Evolutionary conservation across 768 basidiomycete genomes (phyloP).

Genomic region (Tephrocybe sp.): DNA sequence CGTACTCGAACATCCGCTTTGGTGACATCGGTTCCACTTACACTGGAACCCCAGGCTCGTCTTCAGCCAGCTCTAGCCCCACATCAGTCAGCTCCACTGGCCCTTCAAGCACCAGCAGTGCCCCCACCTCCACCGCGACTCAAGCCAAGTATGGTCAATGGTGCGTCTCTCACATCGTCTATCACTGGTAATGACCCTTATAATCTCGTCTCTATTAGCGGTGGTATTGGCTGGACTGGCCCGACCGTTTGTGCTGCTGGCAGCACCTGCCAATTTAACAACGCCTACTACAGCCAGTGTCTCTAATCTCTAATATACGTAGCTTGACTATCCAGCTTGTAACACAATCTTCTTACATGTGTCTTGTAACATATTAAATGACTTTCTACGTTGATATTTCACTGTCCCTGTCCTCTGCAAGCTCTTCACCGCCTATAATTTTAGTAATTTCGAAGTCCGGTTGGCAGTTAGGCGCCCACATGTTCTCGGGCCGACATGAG

Average conservation of each 20-base stretch:
- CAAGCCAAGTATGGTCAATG: constrained; percentile 37
- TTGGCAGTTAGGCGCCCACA: background rate
- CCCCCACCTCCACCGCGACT: constrained; percentile 25
- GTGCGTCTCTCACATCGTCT: constrained; percentile 18
- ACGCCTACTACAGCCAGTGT: constrained; percentile 33
- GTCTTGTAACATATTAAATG: background rate
- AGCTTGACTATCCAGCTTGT: no score
- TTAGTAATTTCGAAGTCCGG: no score
- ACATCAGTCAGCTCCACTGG: constrained; percentile 1
- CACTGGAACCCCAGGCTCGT: constrained; percentile 5
- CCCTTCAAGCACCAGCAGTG: constrained; percentile 22
- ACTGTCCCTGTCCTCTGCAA: no score
- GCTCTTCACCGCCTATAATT: no score
- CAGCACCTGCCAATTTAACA: constrained; percentile 25
- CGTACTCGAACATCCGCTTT: no score
- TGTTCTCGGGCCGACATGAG: no score
- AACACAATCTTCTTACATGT: background rate
- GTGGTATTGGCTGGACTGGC: constrained; percentile 27
- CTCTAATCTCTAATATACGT: background rate
- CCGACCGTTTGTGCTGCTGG: constrained; percentile 30
- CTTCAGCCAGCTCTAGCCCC: background rate
- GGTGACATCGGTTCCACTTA: constrained; percentile 37
- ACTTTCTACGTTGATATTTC: no score
- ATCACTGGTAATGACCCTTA: background rate
- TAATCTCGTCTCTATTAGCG: constrained; percentile 17